These are phyloP conservation scores for Saprolegnia diclina DNA, from an alignment of 352 stramenopile genomes.

Conservation along the genomic window DNA sequence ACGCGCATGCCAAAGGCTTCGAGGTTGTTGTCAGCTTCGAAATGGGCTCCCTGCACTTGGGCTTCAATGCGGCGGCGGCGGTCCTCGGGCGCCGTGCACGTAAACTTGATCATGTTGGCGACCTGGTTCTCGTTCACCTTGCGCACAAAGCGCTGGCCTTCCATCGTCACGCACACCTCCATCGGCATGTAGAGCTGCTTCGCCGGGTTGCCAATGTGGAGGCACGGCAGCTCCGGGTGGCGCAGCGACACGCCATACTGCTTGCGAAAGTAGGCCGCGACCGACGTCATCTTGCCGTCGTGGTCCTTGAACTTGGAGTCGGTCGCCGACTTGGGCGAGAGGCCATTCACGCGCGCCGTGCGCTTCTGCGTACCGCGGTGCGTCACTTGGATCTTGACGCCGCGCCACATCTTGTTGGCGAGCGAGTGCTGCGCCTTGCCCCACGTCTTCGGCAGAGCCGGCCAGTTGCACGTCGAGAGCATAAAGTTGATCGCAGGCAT, in stretches of 20 bases:
- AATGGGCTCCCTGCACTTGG: constrained; percentile 53
- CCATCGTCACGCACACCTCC: constrained; percentile 70
- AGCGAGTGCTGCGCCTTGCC: constrained; percentile 40
- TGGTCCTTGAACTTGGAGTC: constrained; percentile 57
- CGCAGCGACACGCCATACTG: constrained; percentile 48
- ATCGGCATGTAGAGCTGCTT: constrained; percentile 81
- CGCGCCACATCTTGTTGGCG: constrained; percentile 51
- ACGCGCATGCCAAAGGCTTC: constrained; percentile 55
- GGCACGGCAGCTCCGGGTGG: constrained; percentile 68
- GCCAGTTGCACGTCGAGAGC: constrained; percentile 32
- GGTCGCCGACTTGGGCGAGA: constrained; percentile 38
- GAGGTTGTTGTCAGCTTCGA: constrained; percentile 45
- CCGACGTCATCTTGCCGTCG: constrained; percentile 38
- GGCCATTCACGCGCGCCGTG: constrained; percentile 57
- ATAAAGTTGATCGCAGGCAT: constrained; percentile 56
- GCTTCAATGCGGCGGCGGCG: constrained; percentile 56
- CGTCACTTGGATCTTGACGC: constrained; percentile 59
- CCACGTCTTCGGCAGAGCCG: constrained; percentile 34
- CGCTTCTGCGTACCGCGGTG: constrained; percentile 54
- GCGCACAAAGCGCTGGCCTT: constrained; percentile 62
- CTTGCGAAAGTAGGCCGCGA: constrained; percentile 55
- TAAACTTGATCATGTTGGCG: constrained; percentile 76
- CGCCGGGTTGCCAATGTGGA: constrained; percentile 65
- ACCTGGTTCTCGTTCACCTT: constrained; percentile 78
- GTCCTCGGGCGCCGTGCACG: constrained; percentile 46